Conservation (phyloP, 805 yeast species). For the Starmerella floricola region DNA sequence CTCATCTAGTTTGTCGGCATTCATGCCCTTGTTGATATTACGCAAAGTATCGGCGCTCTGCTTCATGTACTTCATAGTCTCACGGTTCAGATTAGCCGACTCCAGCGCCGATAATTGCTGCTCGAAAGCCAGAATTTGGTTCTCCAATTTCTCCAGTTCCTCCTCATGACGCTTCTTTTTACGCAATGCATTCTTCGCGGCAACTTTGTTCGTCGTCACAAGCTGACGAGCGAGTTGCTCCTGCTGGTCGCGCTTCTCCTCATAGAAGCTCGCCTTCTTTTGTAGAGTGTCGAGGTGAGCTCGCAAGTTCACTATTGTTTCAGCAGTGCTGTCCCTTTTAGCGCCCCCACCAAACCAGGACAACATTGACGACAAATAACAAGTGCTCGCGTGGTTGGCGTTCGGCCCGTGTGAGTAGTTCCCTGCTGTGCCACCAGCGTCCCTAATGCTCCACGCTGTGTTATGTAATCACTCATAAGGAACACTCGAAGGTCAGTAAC, state of each 20-base stretch:
- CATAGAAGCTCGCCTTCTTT: slow-evolving; percentile 72
- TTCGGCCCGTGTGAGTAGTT: too few relatives aligned
- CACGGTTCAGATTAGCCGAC: slow-evolving; percentile 88
- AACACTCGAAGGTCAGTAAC: too few relatives aligned
- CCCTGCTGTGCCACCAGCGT: too few relatives aligned
- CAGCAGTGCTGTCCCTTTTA: slow-evolving; percentile 76
- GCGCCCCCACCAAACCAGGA: slow-evolving; percentile 45
- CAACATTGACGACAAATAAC: slow-evolving; percentile 1
- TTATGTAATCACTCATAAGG: too few relatives aligned
- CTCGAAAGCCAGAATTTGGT: slow-evolving; percentile 81
- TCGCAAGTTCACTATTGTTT: slow-evolving; percentile 79
- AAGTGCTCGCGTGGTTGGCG: too few relatives aligned
- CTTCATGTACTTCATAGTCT: slow-evolving; percentile 97
- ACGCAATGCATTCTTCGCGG: slow-evolving; percentile 78
- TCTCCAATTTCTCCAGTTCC: slow-evolving; percentile 66
- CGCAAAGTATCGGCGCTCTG: slow-evolving; percentile 97
- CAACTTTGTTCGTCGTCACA: slow-evolving; percentile 55
- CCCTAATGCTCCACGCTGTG: too few relatives aligned
- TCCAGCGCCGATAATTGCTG: slow-evolving; percentile 84
- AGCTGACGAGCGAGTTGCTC: slow-evolving; percentile 68
- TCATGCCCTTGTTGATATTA: slow-evolving; percentile 85
- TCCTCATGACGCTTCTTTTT: slow-evolving; percentile 72
- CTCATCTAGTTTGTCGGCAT: slow-evolving; percentile 90
- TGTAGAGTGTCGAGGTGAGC: slow-evolving; percentile 78
- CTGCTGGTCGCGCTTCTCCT: slow-evolving; percentile 71